Percentiles rank a stretch among this genome's conserved stretches.
Evolutionary conservation across 2,329 filamentous ascomycete species (phyloP).

Genomic region (Tolypocladium album): DNA sequence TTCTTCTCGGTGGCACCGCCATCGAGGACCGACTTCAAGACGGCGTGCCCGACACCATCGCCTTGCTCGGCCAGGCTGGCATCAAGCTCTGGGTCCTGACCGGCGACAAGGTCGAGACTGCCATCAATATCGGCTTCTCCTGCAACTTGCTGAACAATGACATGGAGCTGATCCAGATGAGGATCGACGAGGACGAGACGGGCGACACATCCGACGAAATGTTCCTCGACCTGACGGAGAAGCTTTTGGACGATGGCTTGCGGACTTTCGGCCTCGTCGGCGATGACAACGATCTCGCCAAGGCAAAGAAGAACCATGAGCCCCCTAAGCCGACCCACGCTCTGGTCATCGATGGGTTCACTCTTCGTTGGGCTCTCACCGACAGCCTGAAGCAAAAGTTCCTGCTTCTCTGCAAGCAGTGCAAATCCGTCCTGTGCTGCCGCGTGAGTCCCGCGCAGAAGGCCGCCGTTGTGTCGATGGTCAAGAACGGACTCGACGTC

Average conservation of each 20-base stretch:
- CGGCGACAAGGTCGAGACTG: constrained; percentile 97
- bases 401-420: constrained; percentile 89
- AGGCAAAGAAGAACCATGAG: constrained; percentile 73
- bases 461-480: constrained; percentile 91
- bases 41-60: constrained; percentile 92
- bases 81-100: constrained; percentile 99
- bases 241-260: constrained; percentile 65
- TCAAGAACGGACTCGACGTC: constrained; percentile 88
- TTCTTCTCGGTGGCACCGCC: constrained; percentile 82
- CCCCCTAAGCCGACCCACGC: constrained; percentile 82
- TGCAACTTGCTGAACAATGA: constrained; percentile 96
- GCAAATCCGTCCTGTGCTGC: constrained; percentile 92
- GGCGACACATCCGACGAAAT: constrained; percentile 34
- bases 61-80: constrained; percentile 78
- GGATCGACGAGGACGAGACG: constrained; percentile 63
- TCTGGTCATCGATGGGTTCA: constrained; percentile 89
- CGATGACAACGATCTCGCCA: constrained; percentile 71
- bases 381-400: constrained; percentile 84
- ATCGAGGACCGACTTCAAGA: constrained; percentile 97
- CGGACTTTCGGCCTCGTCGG: constrained; percentile 68
- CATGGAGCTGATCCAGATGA: constrained; percentile 91
- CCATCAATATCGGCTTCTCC: constrained; percentile 99
- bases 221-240: constrained; percentile 49
- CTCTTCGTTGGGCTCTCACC: constrained; percentile 76
- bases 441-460: constrained; percentile 96